These are phyloP conservation scores for Trapa incisa DNA, from an alignment of 345 rosid species.

Conservation along the genomic window DNA sequence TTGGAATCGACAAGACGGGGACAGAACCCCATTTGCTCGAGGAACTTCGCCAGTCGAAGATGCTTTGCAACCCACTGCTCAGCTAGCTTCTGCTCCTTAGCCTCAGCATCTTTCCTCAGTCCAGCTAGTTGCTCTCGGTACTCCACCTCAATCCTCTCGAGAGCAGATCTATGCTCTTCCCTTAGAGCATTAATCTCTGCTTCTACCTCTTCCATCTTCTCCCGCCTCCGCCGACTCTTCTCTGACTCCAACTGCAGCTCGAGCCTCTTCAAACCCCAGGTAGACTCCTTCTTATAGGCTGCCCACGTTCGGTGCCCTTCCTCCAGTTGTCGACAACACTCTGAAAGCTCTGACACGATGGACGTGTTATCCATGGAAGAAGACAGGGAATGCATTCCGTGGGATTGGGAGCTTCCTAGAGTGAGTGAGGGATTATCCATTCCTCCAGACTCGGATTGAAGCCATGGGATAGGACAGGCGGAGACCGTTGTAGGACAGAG, in stretches of 20 bases:
- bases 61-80: constrained; percentile 1
- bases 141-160: not conserved
- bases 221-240: constrained; percentile 1
- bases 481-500: constrained; percentile 65
- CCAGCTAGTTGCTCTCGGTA: constrained; percentile 2
- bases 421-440: constrained; percentile 23
- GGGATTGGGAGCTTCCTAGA: constrained; percentile 31
- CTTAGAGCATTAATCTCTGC: not conserved
- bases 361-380: constrained; percentile 31
- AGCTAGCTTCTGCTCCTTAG: constrained; percentile 6
- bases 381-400: constrained; percentile 10
- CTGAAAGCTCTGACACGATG: not conserved
- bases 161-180: not conserved
- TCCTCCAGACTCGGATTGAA: constrained; percentile 43
- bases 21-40: constrained; percentile 11
- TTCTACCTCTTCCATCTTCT: constrained; percentile 1
- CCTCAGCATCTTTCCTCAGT: constrained; percentile 4
- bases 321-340: constrained; percentile 2
- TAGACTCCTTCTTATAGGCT: constrained; percentile 4
- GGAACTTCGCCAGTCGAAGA: not conserved
- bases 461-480: constrained; percentile 66
- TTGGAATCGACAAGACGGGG: constrained; percentile 33
- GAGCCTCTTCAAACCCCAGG: not conserved
- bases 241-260: constrained; percentile 6
- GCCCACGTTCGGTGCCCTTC: not conserved